Base-by-base conservation (phyloP, 495 filamentous ascomycete genomes). In the Bacidia gigantensis region DNA sequence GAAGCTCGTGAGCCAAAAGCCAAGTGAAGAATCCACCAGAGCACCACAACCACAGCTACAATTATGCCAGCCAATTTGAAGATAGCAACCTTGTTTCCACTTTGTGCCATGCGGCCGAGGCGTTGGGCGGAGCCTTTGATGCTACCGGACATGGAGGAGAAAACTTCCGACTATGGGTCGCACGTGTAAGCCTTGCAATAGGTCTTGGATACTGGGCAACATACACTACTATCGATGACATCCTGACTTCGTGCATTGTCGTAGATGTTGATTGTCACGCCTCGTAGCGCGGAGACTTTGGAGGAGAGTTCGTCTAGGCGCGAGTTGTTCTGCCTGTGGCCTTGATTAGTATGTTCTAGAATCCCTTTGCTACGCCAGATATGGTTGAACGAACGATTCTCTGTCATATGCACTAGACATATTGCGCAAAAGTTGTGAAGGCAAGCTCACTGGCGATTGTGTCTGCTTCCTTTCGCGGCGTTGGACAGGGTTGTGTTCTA, bases 181-280 rank as follows among this genome's bases (percentile, higher is more conserved):
- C n/a, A 20, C 32, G 5, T 0, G n/a, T n/a, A 26, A 7, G n/a
- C 2, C 18, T 29, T n/a, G 50, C 12, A n/a, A n/a, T 32, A 14
- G 7, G 22, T 12, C 10, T 17, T 29, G 12, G 24, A 17, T 41
- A 18, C n/a, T n/a, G n/a, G 32, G 43, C 1, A 17, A 69, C 79
- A 17, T 78, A 94, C 88, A 41, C 86, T 87, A 59, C 78, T 76
- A 65, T 97, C 88, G 53, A 98, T 85, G 24, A 92, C 75, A 49
- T 83, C 78, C 61, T 95, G 89, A 60, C 83, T 78, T 38, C 86
- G 77, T 38, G 92, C 92, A 63, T 89, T 85, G 69, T 96, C 89
- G 70, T 96, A 94, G 64, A 98, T 98, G 69, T 97, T 87, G 42
- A 96, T 80, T n/a, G 92, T 98, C n/a, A 98, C 88, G 58, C 82